phyloP scores from a whole-genome alignment of 1,139 yeast species.

The Hemisphaericaspora xylanilytica region DNA sequence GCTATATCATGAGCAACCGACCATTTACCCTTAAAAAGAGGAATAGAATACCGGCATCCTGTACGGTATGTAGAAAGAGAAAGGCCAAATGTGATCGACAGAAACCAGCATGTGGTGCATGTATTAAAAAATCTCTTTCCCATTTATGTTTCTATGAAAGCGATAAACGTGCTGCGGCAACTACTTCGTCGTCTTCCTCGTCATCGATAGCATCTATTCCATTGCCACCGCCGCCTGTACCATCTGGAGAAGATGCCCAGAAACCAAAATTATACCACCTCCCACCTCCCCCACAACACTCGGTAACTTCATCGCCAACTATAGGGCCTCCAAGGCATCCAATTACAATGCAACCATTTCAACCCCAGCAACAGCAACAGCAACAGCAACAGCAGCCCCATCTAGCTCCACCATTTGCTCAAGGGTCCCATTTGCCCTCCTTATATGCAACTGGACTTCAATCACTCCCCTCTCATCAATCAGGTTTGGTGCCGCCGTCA shows the following conservation, averaged over 20 bases:
- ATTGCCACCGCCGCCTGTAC: neutral
- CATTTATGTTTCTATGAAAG: conserved; percentile 65
- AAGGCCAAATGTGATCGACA: conserved; percentile 58
- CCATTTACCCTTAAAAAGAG: conserved; percentile 27
- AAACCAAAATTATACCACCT: neutral
- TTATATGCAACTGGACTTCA: neutral
- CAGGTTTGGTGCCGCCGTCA: neutral
- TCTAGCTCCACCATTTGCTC: no score
- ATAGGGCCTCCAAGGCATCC: neutral
- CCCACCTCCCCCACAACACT: conserved; percentile 2
- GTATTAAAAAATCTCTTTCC: conserved; percentile 70
- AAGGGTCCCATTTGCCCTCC: no score
- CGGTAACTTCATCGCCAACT: neutral
- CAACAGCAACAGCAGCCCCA: neutral
- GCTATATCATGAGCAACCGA: no score
- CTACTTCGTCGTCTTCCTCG: neutral
- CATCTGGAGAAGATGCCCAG: neutral
- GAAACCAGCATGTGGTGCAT: conserved; percentile 70
- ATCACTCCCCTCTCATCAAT: neutral
- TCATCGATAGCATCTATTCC: neutral
- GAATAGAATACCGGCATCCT: conserved; percentile 43
- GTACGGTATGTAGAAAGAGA: conserved; percentile 47
- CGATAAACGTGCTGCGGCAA: neutral
- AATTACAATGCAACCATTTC: neutral
- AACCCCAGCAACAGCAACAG: neutral